A percentile compares a stretch with the other conserved stretches of the same genome.
phyloP scores from a whole-genome alignment of 306 rosid species.

The Begonia peltatifolia region DNA sequence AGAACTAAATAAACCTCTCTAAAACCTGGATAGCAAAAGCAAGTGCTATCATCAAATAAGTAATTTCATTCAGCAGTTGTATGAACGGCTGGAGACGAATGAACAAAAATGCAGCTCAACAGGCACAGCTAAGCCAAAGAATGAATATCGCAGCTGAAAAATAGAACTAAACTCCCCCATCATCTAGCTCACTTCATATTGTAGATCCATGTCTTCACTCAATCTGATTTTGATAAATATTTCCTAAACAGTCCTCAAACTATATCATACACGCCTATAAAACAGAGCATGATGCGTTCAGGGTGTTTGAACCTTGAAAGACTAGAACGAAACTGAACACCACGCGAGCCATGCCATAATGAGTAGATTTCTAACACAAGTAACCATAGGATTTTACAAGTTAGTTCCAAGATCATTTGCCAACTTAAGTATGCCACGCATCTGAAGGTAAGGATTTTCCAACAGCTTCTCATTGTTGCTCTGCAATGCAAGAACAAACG shows the following conservation, averaged over 20 bases:
- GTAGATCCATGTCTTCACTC: not conserved
- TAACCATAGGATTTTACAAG: slow-evolving; percentile 22
- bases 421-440: slow-evolving; percentile 96
- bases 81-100: too few species aligned
- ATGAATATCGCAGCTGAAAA: not conserved
- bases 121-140: not conserved
- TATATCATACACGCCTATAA: too few species aligned
- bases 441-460: slow-evolving; percentile 99
- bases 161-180: not conserved
- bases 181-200: not conserved
- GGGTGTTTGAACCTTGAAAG: slow-evolving; percentile 1
- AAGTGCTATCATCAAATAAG: too few species aligned
- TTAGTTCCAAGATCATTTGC: slow-evolving; percentile 80
- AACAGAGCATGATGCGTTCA: too few species aligned
- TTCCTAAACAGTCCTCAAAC: too few species aligned
- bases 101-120: too few species aligned
- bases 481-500: slow-evolving; percentile 31
- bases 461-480: slow-evolving; percentile 94
- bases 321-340: slow-evolving; percentile 7
- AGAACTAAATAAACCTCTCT: too few species aligned
- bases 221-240: too few species aligned
- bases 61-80: too few species aligned
- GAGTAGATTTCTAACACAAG: not conserved
- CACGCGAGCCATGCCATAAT: not conserved
- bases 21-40: too few species aligned